Evolutionary conservation across 2,329 filamentous ascomycete species (phyloP).

Genomic region (Dactylellina sp.): DNA sequence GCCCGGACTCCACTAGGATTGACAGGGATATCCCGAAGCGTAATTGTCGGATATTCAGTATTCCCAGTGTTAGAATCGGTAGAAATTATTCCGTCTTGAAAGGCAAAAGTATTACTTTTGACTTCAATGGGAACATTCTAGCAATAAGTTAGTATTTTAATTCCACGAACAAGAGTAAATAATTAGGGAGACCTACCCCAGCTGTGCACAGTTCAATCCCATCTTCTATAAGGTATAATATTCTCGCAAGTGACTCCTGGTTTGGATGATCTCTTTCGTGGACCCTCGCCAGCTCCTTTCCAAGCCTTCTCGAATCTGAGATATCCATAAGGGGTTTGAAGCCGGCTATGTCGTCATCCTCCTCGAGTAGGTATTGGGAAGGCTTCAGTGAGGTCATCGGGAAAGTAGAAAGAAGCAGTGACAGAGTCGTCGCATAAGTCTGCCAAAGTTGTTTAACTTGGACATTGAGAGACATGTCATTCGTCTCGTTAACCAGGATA

Average conservation of each 20-base stretch:
- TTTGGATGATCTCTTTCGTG: slow-evolving; percentile 70
- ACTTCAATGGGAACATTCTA: slow-evolving; percentile 51
- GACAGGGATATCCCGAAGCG: slow-evolving; percentile 51
- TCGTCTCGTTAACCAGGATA: slow-evolving; percentile 69
- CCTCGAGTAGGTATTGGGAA: slow-evolving; percentile 74
- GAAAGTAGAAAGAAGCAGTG: slow-evolving; percentile 71
- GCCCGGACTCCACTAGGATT: slow-evolving; percentile 32
- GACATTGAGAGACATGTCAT: slow-evolving; percentile 69
- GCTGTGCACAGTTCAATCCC: slow-evolving; percentile 67
- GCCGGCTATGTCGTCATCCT: slow-evolving; percentile 75
- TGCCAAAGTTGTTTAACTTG: slow-evolving; percentile 75
- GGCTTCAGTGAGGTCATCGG: slow-evolving; percentile 70
- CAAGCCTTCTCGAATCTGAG: slow-evolving; percentile 59
- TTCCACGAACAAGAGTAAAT: not conserved
- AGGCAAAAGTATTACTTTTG: slow-evolving; percentile 50
- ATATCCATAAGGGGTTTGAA: slow-evolving; percentile 72
- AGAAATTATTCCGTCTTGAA: slow-evolving; percentile 52
- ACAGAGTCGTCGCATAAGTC: slow-evolving; percentile 73
- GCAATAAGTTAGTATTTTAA: not conserved
- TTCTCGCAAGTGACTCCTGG: slow-evolving; percentile 75
- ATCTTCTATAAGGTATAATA: slow-evolving; percentile 73
- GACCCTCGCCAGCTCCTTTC: slow-evolving; percentile 49
- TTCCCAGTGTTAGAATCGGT: slow-evolving; percentile 52
- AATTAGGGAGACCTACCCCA: slow-evolving; percentile 28
- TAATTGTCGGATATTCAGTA: slow-evolving; percentile 46